Percentiles rank a stretch among this genome's conserved stretches.
Evolutionary conservation across 2,329 filamentous ascomycete species (phyloP).

Genomic region (Colletotrichum phormii): DNA sequence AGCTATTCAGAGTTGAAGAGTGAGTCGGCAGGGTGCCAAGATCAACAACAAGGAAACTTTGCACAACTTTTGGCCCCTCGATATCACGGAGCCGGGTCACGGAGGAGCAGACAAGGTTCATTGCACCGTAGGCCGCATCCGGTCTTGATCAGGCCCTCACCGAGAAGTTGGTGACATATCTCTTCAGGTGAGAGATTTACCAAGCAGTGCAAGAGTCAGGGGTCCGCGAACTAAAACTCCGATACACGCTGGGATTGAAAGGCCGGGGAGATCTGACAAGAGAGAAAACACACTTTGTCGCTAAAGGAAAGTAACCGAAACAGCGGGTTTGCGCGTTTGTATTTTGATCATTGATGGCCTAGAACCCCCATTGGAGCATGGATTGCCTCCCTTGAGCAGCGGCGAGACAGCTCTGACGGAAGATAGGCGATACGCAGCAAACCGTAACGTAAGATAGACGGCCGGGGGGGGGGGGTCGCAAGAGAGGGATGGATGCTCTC

Average conservation of each 20-base stretch:
- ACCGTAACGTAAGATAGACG: constrained; percentile 19
- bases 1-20: constrained; percentile 5
- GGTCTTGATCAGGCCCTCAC: constrained; percentile 9
- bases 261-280: background rate
- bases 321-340: constrained; percentile 9
- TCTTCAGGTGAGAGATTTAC: background rate
- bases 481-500: constrained; percentile 4
- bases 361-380: constrained; percentile 23
- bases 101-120: constrained; percentile 4
- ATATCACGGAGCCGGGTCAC: constrained; percentile 13
- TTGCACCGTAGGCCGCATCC: background rate
- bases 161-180: constrained; percentile 17
- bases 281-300: background rate
- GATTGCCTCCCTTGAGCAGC: constrained; percentile 22
- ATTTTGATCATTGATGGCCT: background rate
- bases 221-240: background rate
- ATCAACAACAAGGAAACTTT: background rate
- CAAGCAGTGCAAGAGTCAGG: background rate
- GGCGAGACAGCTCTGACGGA: constrained; percentile 23
- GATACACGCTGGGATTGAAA: background rate
- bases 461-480: background rate
- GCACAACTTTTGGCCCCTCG: background rate
- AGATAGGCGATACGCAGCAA: constrained; percentile 20
- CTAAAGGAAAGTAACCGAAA: constrained; percentile 12
- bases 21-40: background rate